Conservation (phyloP, 208 protist species). For the Crithidia expoeki region DNA sequence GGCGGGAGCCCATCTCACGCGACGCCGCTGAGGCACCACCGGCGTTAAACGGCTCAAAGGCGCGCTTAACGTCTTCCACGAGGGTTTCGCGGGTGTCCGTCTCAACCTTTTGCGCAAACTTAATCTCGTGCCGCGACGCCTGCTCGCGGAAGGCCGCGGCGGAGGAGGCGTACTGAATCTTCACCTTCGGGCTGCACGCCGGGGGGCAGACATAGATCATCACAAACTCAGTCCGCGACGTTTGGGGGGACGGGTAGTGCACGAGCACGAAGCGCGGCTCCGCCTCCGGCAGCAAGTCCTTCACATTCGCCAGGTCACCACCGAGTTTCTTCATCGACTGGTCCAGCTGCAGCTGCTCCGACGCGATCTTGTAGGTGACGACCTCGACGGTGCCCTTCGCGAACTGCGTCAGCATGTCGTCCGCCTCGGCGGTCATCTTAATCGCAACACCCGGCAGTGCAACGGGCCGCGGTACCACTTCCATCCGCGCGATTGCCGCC, state of each 20-base stretch:
- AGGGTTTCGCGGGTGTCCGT: slow-evolving; percentile 51
- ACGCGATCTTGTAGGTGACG: slow-evolving; percentile 51
- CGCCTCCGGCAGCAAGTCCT: slow-evolving; percentile 34
- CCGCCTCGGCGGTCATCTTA: slow-evolving; percentile 44
- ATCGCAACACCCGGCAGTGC: slow-evolving; percentile 62
- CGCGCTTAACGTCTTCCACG: slow-evolving; percentile 43
- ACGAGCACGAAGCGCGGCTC: slow-evolving; percentile 47
- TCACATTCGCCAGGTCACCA: slow-evolving; percentile 27
- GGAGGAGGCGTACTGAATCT: slow-evolving; percentile 80
- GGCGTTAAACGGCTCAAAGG: slow-evolving; percentile 32
- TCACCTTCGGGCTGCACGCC: slow-evolving; percentile 58
- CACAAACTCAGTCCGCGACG: slow-evolving; percentile 28
- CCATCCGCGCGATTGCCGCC: slow-evolving; percentile 62
- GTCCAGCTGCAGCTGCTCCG: slow-evolving; percentile 35
- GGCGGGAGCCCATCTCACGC: slow-evolving; percentile 3
- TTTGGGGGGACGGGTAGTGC: slow-evolving; percentile 31
- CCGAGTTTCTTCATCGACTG: slow-evolving; percentile 9
- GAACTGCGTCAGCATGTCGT: slow-evolving; percentile 44
- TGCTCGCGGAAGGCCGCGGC: slow-evolving; percentile 66
- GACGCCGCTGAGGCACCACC: slow-evolving; percentile 7
- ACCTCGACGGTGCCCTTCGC: slow-evolving; percentile 35
- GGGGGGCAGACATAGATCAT: slow-evolving; percentile 83
- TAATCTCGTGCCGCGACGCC: slow-evolving; percentile 44
- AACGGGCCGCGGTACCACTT: slow-evolving; percentile 61
- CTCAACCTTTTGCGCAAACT: slow-evolving; percentile 58